Evolutionary conservation across 129 eudicot genomes (phyloP), one percentile per base, ranked within the genome.

Genomic region (Flaveria trinervia): DNA sequence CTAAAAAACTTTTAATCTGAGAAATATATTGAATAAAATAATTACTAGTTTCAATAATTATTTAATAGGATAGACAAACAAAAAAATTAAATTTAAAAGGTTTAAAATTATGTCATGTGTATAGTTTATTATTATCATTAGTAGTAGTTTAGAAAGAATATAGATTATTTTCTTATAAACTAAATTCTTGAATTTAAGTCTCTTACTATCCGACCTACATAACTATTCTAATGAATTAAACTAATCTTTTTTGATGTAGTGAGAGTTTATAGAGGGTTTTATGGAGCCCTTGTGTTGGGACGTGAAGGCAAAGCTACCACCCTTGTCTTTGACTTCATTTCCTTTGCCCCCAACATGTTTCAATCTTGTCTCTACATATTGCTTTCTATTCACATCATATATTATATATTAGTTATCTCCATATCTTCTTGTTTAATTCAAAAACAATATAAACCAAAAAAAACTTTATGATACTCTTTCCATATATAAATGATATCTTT

Each of bases 211-310:
- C 13, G 13, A 45, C 13, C 50, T 5, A 45, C 11, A 18, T 7
- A 28, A 64, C 39, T 64, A 64, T 64, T 15, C 11, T 15, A 15
- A 15, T 30, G 69, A 16, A 64, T 64, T 64, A 28, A 6, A 36
- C 15, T 64, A 41, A 25, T 59, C 0, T 61, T n/a, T 62, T 64
- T 14, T 49, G 39, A 49, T 28, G 71, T 65, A 54, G 43, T 28
- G 69, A 50, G 50, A 39, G 50, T 20, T 14, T 30, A 36, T 76
- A 6, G 69, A 59, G 25, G 61, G 82, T 48, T 64, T 79, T 9
- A 79, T 71, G 79, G 83, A 80, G 78, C 79, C 83, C 79, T 80
- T 66, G 61, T 80, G 75, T 73, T 80, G 79, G 70, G 60, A 73
- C 49, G 43, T 26, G 70, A 80, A 73, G 75, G 83, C 75, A 80